These are phyloP conservation scores for Yamadazyma conglobata DNA, from an alignment of 1,139 yeast species.

Conservation along the genomic window DNA sequence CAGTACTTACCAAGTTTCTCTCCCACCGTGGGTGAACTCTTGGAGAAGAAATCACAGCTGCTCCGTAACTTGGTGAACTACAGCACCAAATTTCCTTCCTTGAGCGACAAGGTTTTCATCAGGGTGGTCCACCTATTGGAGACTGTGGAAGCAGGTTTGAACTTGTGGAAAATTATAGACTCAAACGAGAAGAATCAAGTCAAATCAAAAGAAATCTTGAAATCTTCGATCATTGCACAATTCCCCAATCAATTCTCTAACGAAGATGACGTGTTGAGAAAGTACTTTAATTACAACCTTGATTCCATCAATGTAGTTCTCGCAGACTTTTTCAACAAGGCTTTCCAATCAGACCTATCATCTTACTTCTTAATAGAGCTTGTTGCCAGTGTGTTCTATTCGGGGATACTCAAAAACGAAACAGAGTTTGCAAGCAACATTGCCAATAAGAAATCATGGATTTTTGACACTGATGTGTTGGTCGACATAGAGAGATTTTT, in stretches of 20 bases:
- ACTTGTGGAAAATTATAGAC: conserved; percentile 44
- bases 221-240: conserved; percentile 2
- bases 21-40: conserved; percentile 25
- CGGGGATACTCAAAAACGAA: conserved; percentile 46
- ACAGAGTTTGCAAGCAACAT: conserved; percentile 19
- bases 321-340: conserved; percentile 20
- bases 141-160: conserved; percentile 51
- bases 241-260: conserved; percentile 5
- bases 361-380: conserved; percentile 26
- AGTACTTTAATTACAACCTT: conserved; percentile 28
- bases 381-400: conserved; percentile 35
- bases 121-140: conserved; percentile 51
- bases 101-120: conserved; percentile 26
- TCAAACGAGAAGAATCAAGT: conserved; percentile 11
- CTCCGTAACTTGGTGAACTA: conserved; percentile 44
- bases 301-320: conserved; percentile 34
- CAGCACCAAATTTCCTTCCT: conserved; percentile 44
- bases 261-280: conserved; percentile 19
- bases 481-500: conserved; percentile 32
- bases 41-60: conserved; percentile 24
- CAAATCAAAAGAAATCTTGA: conserved; percentile 15
- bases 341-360: conserved; percentile 24
- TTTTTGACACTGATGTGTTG: conserved; percentile 37
- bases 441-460: conserved; percentile 30
- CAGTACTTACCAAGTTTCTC: conserved; percentile 30